phyloP scores from a whole-genome alignment of 2,329 filamentous ascomycete species.

The Aspergillus ibericus region DNA sequence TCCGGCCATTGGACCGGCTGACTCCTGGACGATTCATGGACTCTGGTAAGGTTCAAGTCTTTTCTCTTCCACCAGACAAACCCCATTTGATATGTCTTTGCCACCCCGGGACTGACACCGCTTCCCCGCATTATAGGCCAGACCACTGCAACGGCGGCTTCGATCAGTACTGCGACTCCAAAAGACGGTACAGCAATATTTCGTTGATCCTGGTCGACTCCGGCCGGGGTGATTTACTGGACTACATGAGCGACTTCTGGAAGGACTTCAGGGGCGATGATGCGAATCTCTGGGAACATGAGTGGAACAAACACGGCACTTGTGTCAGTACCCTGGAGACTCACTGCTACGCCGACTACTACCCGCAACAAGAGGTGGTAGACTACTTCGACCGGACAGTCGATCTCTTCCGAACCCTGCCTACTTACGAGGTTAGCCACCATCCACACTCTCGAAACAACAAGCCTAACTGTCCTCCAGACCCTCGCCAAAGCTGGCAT shows the following conservation, averaged over 20 bases:
- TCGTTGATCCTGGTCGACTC: constrained; percentile 59
- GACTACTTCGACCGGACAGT: constrained; percentile 70
- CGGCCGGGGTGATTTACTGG: constrained; percentile 57
- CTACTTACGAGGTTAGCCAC: constrained; percentile 58
- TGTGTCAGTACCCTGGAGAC: constrained; percentile 70
- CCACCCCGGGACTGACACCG: background rate
- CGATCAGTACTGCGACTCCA: constrained; percentile 64
- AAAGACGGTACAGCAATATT: constrained; percentile 65
- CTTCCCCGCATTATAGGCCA: constrained; percentile 45
- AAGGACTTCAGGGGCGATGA: constrained; percentile 66
- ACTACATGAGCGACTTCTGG: constrained; percentile 71
- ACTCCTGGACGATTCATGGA: constrained; percentile 75
- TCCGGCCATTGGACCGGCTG: constrained; percentile 63
- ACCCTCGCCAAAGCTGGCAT: constrained; percentile 63
- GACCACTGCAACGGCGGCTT: constrained; percentile 71
- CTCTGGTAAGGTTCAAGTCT: constrained; percentile 52
- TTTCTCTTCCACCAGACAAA: background rate
- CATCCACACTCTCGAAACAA: background rate
- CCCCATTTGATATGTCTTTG: background rate
- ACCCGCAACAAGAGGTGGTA: constrained; percentile 62
- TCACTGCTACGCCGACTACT: constrained; percentile 64
- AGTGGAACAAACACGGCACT: constrained; percentile 75
- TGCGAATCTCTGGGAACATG: constrained; percentile 69
- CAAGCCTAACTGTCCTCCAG: constrained; percentile 26
- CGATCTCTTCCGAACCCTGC: constrained; percentile 64